These are phyloP conservation scores for Moesziomyces parantarcticus DNA, from an alignment of 1,284 basidiomycete species.

Conservation along the genomic window DNA sequence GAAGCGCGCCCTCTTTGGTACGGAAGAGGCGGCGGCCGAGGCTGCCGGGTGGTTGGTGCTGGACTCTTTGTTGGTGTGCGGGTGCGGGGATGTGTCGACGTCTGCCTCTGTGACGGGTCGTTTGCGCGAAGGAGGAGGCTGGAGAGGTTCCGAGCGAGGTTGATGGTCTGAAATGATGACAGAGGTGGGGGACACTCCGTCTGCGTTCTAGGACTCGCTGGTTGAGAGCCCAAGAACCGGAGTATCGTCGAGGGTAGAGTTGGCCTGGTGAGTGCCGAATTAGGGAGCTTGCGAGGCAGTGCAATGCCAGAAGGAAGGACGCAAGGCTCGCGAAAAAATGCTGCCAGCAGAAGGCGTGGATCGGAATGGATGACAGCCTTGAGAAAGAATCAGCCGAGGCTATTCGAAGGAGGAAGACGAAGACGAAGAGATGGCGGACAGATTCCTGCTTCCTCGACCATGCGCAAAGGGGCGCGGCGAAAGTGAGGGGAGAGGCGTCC, in stretches of 20 bases:
- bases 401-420: background rate
- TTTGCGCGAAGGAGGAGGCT: conserved; percentile 38
- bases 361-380: background rate
- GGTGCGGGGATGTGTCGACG: conserved; percentile 1
- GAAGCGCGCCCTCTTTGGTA: conserved; percentile 45
- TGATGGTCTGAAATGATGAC: conserved; percentile 40
- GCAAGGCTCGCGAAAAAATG: background rate
- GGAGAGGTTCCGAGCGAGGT: conserved; percentile 18
- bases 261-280: background rate
- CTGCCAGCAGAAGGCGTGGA: background rate
- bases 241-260: conserved; percentile 18
- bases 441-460: conserved; percentile 13
- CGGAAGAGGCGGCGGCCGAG: conserved; percentile 33
- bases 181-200: conserved; percentile 26
- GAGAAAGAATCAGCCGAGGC: background rate
- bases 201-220: conserved; percentile 23
- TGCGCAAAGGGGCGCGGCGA: conserved; percentile 16
- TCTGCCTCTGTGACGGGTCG: conserved; percentile 30
- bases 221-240: conserved; percentile 30
- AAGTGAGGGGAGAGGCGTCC: conserved; percentile 4
- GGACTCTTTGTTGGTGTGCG: conserved; percentile 11
- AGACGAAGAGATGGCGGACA: background rate
- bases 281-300: background rate
- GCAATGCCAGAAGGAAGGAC: background rate
- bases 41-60: conserved; percentile 14